These are phyloP conservation scores for Termitomyces sp. DNA, from an alignment of 768 basidiomycete genomes.

Conservation along the genomic window DNA sequence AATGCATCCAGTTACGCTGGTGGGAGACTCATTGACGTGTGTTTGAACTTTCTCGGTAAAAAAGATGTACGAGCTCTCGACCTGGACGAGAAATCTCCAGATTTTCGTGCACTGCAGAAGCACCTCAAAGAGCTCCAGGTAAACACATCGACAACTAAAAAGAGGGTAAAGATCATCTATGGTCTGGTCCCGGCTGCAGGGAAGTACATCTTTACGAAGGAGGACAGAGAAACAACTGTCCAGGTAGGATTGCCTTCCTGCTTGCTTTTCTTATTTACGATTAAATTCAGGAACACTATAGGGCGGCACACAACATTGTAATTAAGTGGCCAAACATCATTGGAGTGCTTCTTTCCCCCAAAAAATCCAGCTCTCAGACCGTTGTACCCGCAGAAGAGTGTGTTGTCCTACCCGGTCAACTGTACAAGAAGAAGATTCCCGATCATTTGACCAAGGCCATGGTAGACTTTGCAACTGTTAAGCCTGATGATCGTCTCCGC, in stretches of 20 bases:
- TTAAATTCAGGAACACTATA: constrained; percentile 35
- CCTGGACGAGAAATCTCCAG: constrained; percentile 14
- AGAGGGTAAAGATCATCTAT: constrained; percentile 28
- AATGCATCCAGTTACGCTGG: constrained; percentile 20
- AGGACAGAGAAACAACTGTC: constrained; percentile 30
- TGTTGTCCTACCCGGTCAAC: constrained; percentile 37
- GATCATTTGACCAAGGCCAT: constrained; percentile 29
- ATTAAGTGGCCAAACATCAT: constrained; percentile 30
- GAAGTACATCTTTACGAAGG: constrained; percentile 30
- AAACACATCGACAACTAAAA: constrained; percentile 19
- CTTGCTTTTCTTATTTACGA: background rate
- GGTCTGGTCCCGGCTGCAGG: constrained; percentile 34
- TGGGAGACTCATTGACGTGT: constrained; percentile 26
- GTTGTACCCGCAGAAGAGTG: constrained; percentile 51
- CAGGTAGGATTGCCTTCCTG: constrained; percentile 21
- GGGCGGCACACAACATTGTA: constrained; percentile 24
- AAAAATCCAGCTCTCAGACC: constrained; percentile 19
- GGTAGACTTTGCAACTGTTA: constrained; percentile 44
- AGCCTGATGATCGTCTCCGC: constrained; percentile 34
- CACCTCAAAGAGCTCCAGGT: constrained; percentile 33
- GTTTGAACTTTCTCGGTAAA: constrained; percentile 21
- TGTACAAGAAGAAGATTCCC: constrained; percentile 40
- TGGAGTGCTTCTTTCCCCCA: constrained; percentile 28
- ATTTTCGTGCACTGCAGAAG: constrained; percentile 27
- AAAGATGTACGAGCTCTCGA: constrained; percentile 24